A percentile compares a stretch with the other conserved stretches of the same genome.
Evolutionary conservation across 257 asterid species (phyloP).

Genomic region (Henckelia pumila): DNA sequence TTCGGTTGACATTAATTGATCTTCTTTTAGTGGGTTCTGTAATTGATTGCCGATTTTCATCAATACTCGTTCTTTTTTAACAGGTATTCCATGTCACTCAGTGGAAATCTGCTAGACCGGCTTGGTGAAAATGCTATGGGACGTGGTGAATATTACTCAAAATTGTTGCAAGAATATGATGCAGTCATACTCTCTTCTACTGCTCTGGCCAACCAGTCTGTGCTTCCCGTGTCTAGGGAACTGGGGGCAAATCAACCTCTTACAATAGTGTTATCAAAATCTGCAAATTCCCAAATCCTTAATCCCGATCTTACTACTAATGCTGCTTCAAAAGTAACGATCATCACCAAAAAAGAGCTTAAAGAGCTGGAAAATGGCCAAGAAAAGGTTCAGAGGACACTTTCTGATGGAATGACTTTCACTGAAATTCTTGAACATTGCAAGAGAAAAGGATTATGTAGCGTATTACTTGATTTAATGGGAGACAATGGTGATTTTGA

Average conservation of each 20-base stretch:
- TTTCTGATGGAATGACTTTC: constrained; percentile 42
- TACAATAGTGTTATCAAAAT: constrained; percentile 45
- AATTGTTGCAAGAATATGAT: constrained; percentile 78
- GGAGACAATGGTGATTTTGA: constrained; percentile 43
- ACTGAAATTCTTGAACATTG: constrained; percentile 65
- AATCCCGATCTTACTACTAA: constrained; percentile 30
- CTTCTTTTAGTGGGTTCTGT: background rate
- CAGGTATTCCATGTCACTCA: constrained; percentile 78
- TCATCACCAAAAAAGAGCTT: constrained; percentile 40
- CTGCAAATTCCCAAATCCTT: constrained; percentile 28
- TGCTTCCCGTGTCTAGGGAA: constrained; percentile 63
- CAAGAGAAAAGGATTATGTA: constrained; percentile 63
- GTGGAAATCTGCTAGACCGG: constrained; percentile 54
- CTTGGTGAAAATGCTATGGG: constrained; percentile 54
- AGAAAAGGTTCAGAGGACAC: constrained; percentile 46
- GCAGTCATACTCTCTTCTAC: constrained; percentile 53
- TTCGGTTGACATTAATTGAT: background rate
- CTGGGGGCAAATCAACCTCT: constrained; percentile 84
- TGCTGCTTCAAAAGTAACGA: constrained; percentile 35
- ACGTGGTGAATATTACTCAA: constrained; percentile 84
- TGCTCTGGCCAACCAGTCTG: constrained; percentile 27
- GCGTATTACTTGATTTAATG: constrained; percentile 65
- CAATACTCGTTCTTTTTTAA: constrained; percentile 20
- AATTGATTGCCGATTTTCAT: constrained; percentile 8
- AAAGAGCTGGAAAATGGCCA: constrained; percentile 29